Evolutionary conservation across 805 yeast species (phyloP).

Genomic region (Nakazawaea sp.): DNA sequence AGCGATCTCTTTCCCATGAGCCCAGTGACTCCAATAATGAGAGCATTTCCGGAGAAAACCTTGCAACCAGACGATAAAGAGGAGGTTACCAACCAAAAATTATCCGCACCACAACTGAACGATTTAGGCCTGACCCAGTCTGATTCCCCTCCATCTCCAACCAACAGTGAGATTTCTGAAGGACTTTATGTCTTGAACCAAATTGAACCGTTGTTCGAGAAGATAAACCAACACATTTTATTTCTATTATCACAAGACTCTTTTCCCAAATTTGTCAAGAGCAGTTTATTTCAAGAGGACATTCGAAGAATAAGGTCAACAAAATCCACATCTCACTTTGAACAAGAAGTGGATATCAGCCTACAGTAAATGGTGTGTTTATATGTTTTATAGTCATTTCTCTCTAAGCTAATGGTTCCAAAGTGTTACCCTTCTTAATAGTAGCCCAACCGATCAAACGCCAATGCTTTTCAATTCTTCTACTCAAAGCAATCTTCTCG

Average conservation of each 20-base stretch:
- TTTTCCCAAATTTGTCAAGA: slow-evolving; percentile 56
- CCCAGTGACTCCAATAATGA: not conserved
- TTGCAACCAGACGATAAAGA: not conserved
- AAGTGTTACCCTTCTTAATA: slow-evolving; percentile 86
- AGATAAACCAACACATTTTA: slow-evolving; percentile 42
- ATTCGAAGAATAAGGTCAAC: no score
- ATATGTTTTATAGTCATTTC: no score
- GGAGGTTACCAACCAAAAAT: not conserved
- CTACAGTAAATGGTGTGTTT: no score
- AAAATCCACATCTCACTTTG: no score
- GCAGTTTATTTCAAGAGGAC: slow-evolving; percentile 30
- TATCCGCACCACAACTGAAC: no score
- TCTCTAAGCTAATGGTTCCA: slow-evolving; percentile 67
- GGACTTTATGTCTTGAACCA: slow-evolving; percentile 26
- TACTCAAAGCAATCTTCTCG: slow-evolving; percentile 96
- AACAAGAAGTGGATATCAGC: no score
- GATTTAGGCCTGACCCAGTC: no score
- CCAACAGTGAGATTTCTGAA: not conserved
- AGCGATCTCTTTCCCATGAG: slow-evolving; percentile 11
- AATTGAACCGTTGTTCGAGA: slow-evolving; percentile 37
- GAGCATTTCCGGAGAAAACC: not conserved
- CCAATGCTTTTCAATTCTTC: slow-evolving; percentile 99
- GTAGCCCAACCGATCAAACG: slow-evolving; percentile 99
- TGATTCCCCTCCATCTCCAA: no score
- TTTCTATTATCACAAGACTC: slow-evolving; percentile 68